Percentiles rank a stretch among this genome's conserved stretches.
These are phyloP conservation scores for Gyromitra esculenta DNA, from an alignment of 2,329 filamentous ascomycete species.

Conservation along the genomic window DNA sequence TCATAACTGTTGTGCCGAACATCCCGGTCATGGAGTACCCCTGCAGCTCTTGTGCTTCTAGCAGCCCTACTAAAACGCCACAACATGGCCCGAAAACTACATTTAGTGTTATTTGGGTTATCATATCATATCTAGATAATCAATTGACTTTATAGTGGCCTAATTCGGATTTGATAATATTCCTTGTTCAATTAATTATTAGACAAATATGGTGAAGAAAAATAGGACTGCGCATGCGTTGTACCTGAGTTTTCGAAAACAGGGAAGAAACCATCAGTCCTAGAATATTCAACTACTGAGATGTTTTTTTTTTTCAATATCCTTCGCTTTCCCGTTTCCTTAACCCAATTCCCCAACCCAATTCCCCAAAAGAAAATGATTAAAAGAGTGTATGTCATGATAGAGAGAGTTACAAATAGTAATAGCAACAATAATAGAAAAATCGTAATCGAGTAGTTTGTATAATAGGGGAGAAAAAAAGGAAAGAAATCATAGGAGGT, in stretches of 20 bases:
- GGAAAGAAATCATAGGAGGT: constrained; percentile 5
- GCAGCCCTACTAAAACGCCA: constrained; percentile 6
- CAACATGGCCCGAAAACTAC: not conserved
- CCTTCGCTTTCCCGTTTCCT: not conserved
- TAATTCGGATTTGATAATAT: constrained; percentile 14
- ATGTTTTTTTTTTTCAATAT: not conserved
- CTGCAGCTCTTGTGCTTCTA: constrained; percentile 33
- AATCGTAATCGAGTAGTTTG: constrained; percentile 8
- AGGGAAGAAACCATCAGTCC: not conserved
- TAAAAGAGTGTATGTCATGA: constrained; percentile 22
- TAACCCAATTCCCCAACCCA: not conserved
- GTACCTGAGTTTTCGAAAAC: not conserved
- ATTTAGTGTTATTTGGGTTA: not conserved
- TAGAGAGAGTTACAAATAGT: constrained; percentile 17
- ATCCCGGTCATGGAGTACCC: constrained; percentile 8
- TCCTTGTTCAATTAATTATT: constrained; percentile 2
- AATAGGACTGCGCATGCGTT: not conserved
- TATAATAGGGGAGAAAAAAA: constrained; percentile 2
- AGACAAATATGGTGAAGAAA: constrained; percentile 13
- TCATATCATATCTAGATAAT: constrained; percentile 23
- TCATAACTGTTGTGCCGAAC: not conserved
- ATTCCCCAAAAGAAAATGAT: not conserved
- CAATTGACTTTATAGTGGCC: constrained; percentile 10
- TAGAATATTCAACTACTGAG: not conserved
- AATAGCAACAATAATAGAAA: constrained; percentile 29